phyloP scores from a whole-genome alignment of 805 yeast species.

The Metschnikowia noctiluminum region DNA sequence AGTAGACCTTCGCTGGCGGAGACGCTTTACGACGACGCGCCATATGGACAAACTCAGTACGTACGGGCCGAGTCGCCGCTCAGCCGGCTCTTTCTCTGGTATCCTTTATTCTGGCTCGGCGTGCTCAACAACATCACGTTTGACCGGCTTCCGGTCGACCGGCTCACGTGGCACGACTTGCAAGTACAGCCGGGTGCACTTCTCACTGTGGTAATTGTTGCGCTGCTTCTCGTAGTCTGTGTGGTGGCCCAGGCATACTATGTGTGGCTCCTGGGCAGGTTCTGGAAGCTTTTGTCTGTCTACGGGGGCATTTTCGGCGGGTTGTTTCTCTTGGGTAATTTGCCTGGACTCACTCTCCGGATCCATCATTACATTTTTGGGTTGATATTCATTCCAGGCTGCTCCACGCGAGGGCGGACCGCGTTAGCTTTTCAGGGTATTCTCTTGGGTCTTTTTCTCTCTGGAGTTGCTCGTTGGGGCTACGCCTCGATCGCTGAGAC shows the following conservation, averaged over 20 bases:
- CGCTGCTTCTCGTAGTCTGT: slow-evolving; percentile 44
- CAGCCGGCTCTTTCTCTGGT: slow-evolving; percentile 59
- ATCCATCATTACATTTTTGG: slow-evolving; percentile 81
- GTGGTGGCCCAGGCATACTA: slow-evolving; percentile 71
- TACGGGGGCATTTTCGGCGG: slow-evolving; percentile 53
- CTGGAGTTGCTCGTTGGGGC: slow-evolving; percentile 93
- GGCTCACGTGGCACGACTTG: slow-evolving; percentile 71
- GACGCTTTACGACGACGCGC: neutral
- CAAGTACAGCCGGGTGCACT: slow-evolving; percentile 75
- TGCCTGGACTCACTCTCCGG: slow-evolving; percentile 72
- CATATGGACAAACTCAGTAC: neutral
- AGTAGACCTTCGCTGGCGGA: slow-evolving; percentile 5
- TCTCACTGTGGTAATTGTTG: slow-evolving; percentile 54
- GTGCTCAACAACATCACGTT: slow-evolving; percentile 82
- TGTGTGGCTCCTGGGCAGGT: slow-evolving; percentile 75
- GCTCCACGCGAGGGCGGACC: slow-evolving; percentile 66
- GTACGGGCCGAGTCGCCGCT: slow-evolving; percentile 30
- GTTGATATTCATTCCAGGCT: slow-evolving; percentile 75
- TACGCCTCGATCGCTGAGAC: slow-evolving; percentile 87
- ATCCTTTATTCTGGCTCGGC: slow-evolving; percentile 81
- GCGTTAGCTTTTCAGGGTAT: slow-evolving; percentile 82
- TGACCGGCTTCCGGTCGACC: slow-evolving; percentile 83
- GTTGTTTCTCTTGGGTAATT: slow-evolving; percentile 11
- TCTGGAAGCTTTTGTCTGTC: slow-evolving; percentile 53
- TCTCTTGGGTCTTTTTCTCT: slow-evolving; percentile 70